phyloP scores from a whole-genome alignment of 768 basidiomycete species.

The Fomitopsis serialis region DNA sequence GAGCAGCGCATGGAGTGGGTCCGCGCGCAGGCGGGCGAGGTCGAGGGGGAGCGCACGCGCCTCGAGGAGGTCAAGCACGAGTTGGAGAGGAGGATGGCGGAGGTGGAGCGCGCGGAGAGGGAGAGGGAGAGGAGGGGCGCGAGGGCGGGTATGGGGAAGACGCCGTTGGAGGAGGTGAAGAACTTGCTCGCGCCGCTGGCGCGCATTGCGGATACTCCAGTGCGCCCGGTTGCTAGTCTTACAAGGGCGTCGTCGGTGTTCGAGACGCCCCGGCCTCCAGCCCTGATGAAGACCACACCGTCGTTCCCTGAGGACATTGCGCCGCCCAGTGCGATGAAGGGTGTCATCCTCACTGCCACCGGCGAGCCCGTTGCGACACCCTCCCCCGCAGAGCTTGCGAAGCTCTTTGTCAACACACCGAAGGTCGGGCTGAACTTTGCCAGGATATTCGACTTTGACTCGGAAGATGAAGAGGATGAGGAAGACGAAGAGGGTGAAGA shows the following conservation, averaged over 20 bases:
- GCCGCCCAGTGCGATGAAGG: conserved; percentile 37
- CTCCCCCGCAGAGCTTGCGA: conserved; percentile 56
- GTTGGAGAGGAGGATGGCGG: conserved; percentile 44
- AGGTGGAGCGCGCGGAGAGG: conserved; percentile 31
- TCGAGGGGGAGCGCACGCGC: conserved; percentile 44
- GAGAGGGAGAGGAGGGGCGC: conserved; percentile 23
- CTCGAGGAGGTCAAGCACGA: conserved; percentile 42
- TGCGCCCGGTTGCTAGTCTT: conserved; percentile 10
- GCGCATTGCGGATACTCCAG: conserved; percentile 26
- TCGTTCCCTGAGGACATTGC: conserved; percentile 8
- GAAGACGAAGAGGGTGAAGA: conserved; percentile 11
- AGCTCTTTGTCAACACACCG: conserved; percentile 64
- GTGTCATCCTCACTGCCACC: conserved; percentile 74
- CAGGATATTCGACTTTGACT: conserved; percentile 68
- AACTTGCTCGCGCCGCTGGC: conserved; percentile 54
- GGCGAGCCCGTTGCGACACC: conserved; percentile 74
- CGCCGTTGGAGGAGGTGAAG: conserved; percentile 72
- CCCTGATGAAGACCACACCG: conserved; percentile 17
- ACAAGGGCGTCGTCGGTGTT: conserved; percentile 27
- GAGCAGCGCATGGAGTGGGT: conserved; percentile 43
- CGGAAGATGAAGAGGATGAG: conserved; percentile 22
- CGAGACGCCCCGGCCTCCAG: conserved; percentile 49
- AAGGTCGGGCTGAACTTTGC: conserved; percentile 70
- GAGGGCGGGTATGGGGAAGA: conserved; percentile 36
- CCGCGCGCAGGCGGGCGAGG: conserved; percentile 44